Conservation (phyloP, 2,329 filamentous ascomycete species). For the Diaporthe sp. region DNA sequence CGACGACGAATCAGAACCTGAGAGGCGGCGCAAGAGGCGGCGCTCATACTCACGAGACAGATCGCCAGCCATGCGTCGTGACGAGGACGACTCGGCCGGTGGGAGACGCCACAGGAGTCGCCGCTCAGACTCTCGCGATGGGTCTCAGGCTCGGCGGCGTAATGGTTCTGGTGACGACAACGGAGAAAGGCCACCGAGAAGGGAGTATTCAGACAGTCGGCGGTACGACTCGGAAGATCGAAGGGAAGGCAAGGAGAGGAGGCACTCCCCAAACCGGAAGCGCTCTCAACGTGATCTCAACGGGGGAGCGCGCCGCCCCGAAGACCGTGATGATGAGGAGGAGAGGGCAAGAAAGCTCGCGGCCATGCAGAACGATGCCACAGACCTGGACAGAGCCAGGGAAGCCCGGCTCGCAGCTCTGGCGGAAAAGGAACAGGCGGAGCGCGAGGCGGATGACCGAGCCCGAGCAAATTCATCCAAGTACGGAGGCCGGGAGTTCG, state of each 20-base stretch:
- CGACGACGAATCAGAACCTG: slow-evolving; percentile 57
- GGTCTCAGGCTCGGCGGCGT: slow-evolving; percentile 55
- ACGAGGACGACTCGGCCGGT: slow-evolving; percentile 56
- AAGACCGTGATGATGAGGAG: slow-evolving; percentile 56
- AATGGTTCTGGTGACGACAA: slow-evolving; percentile 50
- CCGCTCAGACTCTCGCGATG: slow-evolving; percentile 60
- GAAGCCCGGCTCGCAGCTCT: slow-evolving; percentile 76
- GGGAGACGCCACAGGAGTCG: slow-evolving; percentile 57
- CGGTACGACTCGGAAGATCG: slow-evolving; percentile 17
- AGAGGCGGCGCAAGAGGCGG: slow-evolving; percentile 57
- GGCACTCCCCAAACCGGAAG: slow-evolving; percentile 35
- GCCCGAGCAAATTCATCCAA: slow-evolving; percentile 71
- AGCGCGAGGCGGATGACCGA: slow-evolving; percentile 76
- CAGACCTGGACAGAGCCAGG: slow-evolving; percentile 78
- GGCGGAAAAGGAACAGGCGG: slow-evolving; percentile 73
- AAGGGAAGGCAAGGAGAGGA: slow-evolving; percentile 26
- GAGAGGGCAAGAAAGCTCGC: slow-evolving; percentile 77
- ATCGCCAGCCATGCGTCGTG: slow-evolving; percentile 60
- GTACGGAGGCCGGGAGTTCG: slow-evolving; percentile 75
- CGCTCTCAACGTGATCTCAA: slow-evolving; percentile 35
- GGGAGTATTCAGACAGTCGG: slow-evolving; percentile 41
- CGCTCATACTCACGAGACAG: slow-evolving; percentile 60
- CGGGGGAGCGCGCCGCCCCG: slow-evolving; percentile 36
- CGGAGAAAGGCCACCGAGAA: slow-evolving; percentile 43
- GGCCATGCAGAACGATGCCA: slow-evolving; percentile 80